phyloP scores from a whole-genome alignment of 306 rosid genomes.

The Cucurbita ficifolia region DNA sequence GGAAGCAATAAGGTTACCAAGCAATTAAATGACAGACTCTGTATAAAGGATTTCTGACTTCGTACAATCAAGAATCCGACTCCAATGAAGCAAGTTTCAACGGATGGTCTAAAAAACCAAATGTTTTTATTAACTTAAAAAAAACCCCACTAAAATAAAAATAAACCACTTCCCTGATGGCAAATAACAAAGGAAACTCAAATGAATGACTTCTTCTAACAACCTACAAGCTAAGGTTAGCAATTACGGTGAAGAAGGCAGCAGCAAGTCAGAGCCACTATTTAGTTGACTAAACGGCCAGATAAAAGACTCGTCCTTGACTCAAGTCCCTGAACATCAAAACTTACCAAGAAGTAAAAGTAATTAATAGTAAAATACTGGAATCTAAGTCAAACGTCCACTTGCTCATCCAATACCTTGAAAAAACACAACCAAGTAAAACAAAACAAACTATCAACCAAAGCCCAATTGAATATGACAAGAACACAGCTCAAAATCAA shows the following conservation, averaged over 20 bases:
- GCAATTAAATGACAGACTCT: background rate
- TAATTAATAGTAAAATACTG: background rate
- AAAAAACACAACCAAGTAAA: background rate
- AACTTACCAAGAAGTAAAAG: background rate
- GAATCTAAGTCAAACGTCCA: background rate
- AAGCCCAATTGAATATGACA: background rate
- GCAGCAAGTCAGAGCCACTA: background rate
- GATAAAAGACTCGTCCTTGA: conserved; percentile 1
- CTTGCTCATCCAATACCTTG: background rate
- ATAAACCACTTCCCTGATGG: background rate
- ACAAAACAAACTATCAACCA: background rate
- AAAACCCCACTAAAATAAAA: background rate
- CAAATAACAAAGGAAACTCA: background rate
- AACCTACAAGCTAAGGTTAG: background rate
- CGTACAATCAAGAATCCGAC: background rate
- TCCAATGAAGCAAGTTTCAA: background rate
- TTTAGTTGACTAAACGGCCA: background rate
- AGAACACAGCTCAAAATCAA: background rate
- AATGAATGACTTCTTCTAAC: background rate
- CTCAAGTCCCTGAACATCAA: background rate
- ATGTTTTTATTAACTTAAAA: background rate
- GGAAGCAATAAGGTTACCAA: background rate
- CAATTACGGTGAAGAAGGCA: background rate
- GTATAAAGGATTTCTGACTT: background rate
- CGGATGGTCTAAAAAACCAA: background rate